These are phyloP conservation scores for Scenedesmus sp. DNA, from an alignment of 163 green algal genomes.

Conservation along the genomic window DNA sequence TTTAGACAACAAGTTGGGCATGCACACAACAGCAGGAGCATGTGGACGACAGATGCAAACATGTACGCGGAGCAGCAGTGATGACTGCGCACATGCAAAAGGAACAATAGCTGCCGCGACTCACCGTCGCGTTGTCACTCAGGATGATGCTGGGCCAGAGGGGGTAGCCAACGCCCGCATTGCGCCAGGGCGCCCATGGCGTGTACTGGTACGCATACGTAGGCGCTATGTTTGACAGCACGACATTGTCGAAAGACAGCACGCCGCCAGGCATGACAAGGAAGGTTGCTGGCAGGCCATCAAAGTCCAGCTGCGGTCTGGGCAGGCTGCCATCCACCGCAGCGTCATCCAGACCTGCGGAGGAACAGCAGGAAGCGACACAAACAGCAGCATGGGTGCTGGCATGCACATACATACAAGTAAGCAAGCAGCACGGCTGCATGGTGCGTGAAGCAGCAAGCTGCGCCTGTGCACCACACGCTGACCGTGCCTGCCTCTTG, in stretches of 20 bases:
- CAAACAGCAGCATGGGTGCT: neutral
- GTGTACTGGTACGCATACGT: neutral
- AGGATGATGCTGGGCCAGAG: constrained; percentile 42
- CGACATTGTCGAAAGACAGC: neutral
- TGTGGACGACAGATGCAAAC: too few species aligned
- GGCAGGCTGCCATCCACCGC: neutral
- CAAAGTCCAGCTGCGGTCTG: neutral
- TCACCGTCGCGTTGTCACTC: constrained; percentile 16
- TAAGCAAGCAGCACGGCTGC: neutral
- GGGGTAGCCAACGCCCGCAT: constrained; percentile 21
- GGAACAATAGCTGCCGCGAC: neutral
- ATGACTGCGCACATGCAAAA: too few species aligned
- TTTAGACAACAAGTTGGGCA: too few species aligned
- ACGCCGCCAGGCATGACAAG: neutral
- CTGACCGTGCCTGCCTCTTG: too few species aligned
- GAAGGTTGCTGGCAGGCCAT: neutral
- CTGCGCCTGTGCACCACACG: neutral
- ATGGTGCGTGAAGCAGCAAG: neutral
- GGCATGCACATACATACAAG: neutral
- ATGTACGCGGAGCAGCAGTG: neutral
- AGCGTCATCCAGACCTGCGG: neutral
- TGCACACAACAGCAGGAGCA: too few species aligned
- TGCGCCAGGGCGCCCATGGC: neutral
- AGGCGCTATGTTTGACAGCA: constrained; percentile 9
- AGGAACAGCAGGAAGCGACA: neutral